Evolutionary conservation across 345 rosid genomes (phyloP).

Genomic region (Isatis tinctoria): DNA sequence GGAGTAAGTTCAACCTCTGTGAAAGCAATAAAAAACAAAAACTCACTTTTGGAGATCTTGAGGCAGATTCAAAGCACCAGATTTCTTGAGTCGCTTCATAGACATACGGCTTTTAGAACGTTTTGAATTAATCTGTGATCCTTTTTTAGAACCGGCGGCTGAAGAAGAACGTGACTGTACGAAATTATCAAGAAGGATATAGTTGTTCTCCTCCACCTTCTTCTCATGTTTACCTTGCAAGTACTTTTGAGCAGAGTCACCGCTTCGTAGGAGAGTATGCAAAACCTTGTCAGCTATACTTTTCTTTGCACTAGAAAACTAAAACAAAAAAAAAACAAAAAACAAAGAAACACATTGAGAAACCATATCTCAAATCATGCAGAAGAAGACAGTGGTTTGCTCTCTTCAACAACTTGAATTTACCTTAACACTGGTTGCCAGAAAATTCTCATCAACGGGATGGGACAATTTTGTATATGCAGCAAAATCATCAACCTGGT

Average conservation of each 20-base stretch:
- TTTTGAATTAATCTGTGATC: slow-evolving; percentile 52
- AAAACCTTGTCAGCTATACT: slow-evolving; percentile 53
- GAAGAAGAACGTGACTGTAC: slow-evolving; percentile 43
- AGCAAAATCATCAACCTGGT: slow-evolving; percentile 38
- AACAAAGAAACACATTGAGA: neutral
- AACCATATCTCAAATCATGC: neutral
- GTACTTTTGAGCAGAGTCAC: slow-evolving; percentile 82
- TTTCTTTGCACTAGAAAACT: slow-evolving; percentile 55
- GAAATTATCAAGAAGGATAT: slow-evolving; percentile 81
- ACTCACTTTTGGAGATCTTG: slow-evolving; percentile 54
- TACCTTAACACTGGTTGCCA: slow-evolving; percentile 50
- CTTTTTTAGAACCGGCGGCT: slow-evolving; percentile 43
- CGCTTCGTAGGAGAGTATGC: slow-evolving; percentile 70
- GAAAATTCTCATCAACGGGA: slow-evolving; percentile 54
- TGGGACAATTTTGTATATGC: slow-evolving; percentile 48
- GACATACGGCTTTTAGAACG: slow-evolving; percentile 81
- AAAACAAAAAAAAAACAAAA: slow-evolving; percentile 14
- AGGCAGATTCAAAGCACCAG: slow-evolving; percentile 55
- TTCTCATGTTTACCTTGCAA: slow-evolving; percentile 58
- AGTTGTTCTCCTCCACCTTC: slow-evolving; percentile 59
- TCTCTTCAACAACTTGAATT: neutral
- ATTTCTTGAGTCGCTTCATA: slow-evolving; percentile 65
- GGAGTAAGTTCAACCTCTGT: neutral
- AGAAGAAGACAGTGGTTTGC: neutral
- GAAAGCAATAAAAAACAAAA: neutral